Evolutionary conservation across 371 early-diverging fungal genomes (phyloP), one percentile per base, ranked within the genome.

Genomic region (Mucor racemosus): DNA sequence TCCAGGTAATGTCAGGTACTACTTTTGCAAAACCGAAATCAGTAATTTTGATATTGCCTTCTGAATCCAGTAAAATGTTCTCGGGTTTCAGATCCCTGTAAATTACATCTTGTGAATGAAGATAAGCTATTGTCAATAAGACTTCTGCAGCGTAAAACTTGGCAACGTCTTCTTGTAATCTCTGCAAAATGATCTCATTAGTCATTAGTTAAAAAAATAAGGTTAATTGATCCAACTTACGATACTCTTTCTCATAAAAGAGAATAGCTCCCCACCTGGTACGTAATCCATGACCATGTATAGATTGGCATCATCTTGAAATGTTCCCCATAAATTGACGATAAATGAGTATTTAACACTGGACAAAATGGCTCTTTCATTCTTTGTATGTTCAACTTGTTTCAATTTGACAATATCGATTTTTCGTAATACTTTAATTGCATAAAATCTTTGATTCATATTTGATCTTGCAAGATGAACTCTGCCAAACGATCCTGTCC

Each of bases 11-110:
- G 60, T 87, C 89, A 15, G 82, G 75, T 15, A 93, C 89, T 21
- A 81, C 72, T 69, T 98, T 98, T 35, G 99, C 97, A 87, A 99
- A 99, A 7, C 99, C 99, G 87, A 99, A 99, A 80, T 99, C 99
- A 5, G 98, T 94, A 54, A 99, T 92, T 80, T 97, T 97, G 71
- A 99, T 89, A 74, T 99, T 95, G 0, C 99, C 99, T 42, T 85
- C 68, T 8, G 86, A 81, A 72, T 96, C 97, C 57, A 99, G 79
- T 36, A 99, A 80, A 48, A 95, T 74, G 72, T 97, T 96, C 68
- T 98, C 97, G 9, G 98, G 98, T 76, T 97, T 96, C 63, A 98
- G 74, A 79, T 98, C 98, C 19, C 99, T 88, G 85, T 98, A 98
- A 62, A 97, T 90, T 53, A 97, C 94, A 73, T 95, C 90, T 68